Evolutionary conservation across 2,329 filamentous ascomycete species (phyloP).

Genomic region (Curvularia spicifera): DNA sequence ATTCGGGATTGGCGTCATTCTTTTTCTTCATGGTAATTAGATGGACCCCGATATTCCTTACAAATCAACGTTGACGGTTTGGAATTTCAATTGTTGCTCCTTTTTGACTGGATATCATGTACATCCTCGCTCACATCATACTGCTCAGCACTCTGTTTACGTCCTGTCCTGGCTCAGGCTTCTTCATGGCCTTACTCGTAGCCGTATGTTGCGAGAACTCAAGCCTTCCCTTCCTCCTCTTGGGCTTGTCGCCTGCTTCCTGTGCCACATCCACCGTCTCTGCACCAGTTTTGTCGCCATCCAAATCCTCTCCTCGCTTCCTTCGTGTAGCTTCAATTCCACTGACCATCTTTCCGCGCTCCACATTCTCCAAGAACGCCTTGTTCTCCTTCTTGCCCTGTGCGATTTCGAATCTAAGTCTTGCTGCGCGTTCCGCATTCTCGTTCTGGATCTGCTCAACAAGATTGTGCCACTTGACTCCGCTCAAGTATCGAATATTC

Average conservation of each 20-base stretch:
- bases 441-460: constrained; percentile 82
- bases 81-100: background rate
- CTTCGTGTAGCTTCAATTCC: constrained; percentile 64
- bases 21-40: background rate
- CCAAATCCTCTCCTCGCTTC: constrained; percentile 54
- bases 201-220: constrained; percentile 72
- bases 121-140: constrained; percentile 40
- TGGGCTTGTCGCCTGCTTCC: constrained; percentile 44
- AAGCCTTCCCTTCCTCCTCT: constrained; percentile 43
- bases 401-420: constrained; percentile 78
- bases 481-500: constrained; percentile 80
- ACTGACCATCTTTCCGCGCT: constrained; percentile 77
- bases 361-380: constrained; percentile 78
- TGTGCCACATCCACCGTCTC: constrained; percentile 25
- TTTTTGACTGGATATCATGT: constrained; percentile 18
- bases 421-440: constrained; percentile 77
- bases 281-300: constrained; percentile 25
- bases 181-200: constrained; percentile 48
- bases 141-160: constrained; percentile 46
- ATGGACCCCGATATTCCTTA: background rate
- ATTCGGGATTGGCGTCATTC: constrained; percentile 5
- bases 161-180: constrained; percentile 40
- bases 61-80: background rate
- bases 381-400: constrained; percentile 80
- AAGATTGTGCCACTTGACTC: constrained; percentile 77